Evolutionary conservation across 176 grass and related monocot genomes (phyloP).

Genomic region (Rhynchospora pubera): DNA sequence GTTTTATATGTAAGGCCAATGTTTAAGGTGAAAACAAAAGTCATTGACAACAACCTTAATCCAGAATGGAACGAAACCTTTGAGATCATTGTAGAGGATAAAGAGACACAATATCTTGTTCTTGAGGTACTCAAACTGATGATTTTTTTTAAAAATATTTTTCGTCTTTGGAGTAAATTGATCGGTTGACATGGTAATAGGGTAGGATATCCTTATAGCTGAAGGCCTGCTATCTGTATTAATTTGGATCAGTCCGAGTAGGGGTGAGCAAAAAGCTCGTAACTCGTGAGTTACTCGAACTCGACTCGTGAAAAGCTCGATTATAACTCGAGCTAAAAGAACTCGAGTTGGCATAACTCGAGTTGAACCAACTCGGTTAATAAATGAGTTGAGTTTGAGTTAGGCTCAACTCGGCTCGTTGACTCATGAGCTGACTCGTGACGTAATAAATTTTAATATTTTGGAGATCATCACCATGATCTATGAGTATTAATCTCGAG

Average conservation of each 20-base stretch:
- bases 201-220: not conserved
- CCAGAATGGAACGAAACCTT: constrained; percentile 95
- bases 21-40: constrained; percentile 94
- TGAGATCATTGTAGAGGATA: constrained; percentile 80
- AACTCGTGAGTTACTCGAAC: too few species aligned
- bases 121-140: constrained; percentile 56
- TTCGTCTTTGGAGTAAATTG: not conserved
- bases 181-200: not conserved
- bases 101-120: constrained; percentile 85
- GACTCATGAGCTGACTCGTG: too few species aligned
- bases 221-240: not conserved
- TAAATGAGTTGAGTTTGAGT: too few species aligned
- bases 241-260: not conserved
- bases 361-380: too few species aligned
- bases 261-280: too few species aligned
- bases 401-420: too few species aligned
- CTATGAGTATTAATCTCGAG: too few species aligned
- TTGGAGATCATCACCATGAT: too few species aligned
- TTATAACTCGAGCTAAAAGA: too few species aligned
- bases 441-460: too few species aligned
- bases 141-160: not conserved
- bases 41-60: constrained; percentile 65
- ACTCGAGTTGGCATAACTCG: too few species aligned
- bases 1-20: constrained; percentile 66
- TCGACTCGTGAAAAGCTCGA: too few species aligned